Conservation (phyloP, 208 protist genomes). For the Tritrichomonas foetus region DNA sequence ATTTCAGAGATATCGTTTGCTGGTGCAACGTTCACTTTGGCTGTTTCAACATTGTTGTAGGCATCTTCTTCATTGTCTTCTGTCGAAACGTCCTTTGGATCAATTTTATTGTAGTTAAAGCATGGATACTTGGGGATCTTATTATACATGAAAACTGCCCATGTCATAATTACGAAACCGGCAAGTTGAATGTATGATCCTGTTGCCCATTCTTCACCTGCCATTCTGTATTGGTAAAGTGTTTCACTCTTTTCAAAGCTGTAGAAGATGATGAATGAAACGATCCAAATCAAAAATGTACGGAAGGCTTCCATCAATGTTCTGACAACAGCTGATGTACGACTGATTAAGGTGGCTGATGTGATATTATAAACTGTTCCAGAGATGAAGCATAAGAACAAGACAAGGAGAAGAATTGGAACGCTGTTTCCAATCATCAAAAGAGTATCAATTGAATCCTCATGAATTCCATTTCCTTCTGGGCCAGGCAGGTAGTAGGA, state of each 20-base stretch:
- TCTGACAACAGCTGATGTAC: background rate
- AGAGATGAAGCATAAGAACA: background rate
- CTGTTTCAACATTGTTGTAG: too few species aligned
- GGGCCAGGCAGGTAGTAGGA: background rate
- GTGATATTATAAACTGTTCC: background rate
- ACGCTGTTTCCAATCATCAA: background rate
- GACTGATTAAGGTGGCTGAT: background rate
- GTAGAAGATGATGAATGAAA: background rate
- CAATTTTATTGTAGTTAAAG: background rate
- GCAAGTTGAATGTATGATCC: background rate
- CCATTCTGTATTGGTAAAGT: background rate
- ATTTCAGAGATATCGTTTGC: too few species aligned
- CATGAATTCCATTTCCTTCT: slow-evolving; percentile 2
- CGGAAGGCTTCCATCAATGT: background rate
- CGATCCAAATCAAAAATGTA: background rate
- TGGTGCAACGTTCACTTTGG: too few species aligned
- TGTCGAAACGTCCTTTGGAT: too few species aligned
- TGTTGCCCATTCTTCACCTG: background rate
- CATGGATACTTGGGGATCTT: background rate
- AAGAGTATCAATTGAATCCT: background rate
- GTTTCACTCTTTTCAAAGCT: background rate
- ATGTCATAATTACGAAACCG: background rate
- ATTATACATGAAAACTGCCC: background rate
- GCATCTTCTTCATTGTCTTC: too few species aligned
- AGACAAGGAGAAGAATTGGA: too few species aligned